Evolutionary conservation across 352 stramenopile species (phyloP).

Genomic region (Phytophthora rubi): DNA sequence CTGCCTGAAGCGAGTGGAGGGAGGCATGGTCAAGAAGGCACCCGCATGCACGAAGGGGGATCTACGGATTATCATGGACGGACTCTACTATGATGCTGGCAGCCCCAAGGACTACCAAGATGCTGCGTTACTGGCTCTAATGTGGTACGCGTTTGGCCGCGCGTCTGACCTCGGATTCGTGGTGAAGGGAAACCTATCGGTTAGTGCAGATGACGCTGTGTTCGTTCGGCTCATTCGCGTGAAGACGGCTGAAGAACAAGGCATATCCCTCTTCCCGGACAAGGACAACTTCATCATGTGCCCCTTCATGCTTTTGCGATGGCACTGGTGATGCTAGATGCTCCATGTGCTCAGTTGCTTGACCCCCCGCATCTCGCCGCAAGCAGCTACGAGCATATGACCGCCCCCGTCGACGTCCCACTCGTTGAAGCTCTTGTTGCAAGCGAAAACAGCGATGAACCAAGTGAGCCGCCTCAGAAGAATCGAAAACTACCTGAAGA

Average conservation of each 20-base stretch:
- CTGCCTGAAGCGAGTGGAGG: constrained; percentile 17
- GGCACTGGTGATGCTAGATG: constrained; percentile 4
- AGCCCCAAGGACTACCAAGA: constrained; percentile 29
- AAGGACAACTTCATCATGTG: constrained; percentile 11
- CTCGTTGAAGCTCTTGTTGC: neutral
- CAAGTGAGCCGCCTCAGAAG: too few relatives aligned
- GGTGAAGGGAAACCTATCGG: too few relatives aligned
- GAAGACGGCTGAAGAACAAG: constrained; percentile 4
- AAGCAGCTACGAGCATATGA: neutral
- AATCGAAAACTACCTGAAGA: neutral
- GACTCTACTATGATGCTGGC: constrained; percentile 4
- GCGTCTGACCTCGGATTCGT: too few relatives aligned
- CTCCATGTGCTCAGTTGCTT: too few relatives aligned
- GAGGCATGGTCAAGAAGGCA: neutral
- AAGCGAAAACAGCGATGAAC: neutral
- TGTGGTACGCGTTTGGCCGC: too few relatives aligned
- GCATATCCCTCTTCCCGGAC: neutral
- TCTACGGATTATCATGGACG: constrained; percentile 16
- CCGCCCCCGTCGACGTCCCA: neutral
- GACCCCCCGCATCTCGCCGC: neutral
- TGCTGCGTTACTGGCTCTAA: constrained; percentile 2
- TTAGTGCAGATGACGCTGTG: constrained; percentile 8
- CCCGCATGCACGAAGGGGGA: constrained; percentile 1
- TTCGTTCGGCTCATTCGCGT: constrained; percentile 2
- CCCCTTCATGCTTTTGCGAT: constrained; percentile 1